A percentile compares a stretch with the other conserved stretches of the same genome.
Conservation (phyloP, 1,284 basidiomycete species). For the Kwoniella shivajii region DNA sequence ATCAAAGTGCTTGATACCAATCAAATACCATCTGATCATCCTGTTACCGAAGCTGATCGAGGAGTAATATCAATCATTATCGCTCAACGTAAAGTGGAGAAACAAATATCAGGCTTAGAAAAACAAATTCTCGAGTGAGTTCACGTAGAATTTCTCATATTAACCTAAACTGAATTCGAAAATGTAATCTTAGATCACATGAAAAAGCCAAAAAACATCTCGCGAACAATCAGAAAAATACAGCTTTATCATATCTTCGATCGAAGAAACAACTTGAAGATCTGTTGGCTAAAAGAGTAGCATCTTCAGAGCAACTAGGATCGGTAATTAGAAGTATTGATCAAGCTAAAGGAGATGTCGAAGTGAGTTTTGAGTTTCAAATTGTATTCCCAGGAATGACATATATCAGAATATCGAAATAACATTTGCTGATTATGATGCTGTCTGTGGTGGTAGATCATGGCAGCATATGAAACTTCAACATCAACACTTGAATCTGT, state of each 20-base stretch:
- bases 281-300: conserved; percentile 71
- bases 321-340: conserved; percentile 79
- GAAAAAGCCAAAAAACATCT: conserved; percentile 68
- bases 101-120: conserved; percentile 56
- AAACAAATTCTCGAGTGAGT: conserved; percentile 66
- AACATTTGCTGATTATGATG: background rate
- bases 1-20: conserved; percentile 69
- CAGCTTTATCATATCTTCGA: conserved; percentile 74
- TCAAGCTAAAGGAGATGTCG: conserved; percentile 80
- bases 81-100: conserved; percentile 45
- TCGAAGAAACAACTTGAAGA: conserved; percentile 79
- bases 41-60: conserved; percentile 50
- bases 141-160: background rate
- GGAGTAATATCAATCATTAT: conserved; percentile 44
- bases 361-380: conserved; percentile 67
- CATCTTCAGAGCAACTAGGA: conserved; percentile 72
- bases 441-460: too few relatives aligned
- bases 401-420: too few relatives aligned
- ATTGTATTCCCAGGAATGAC: background rate
- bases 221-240: conserved; percentile 66
- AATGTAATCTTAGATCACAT: conserved; percentile 61
- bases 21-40: conserved; percentile 38
- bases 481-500: conserved; percentile 73
- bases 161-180: background rate
- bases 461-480: conserved; percentile 81